Conservation (phyloP, 108 stramenopile species). For the Cyclotella baltica region DNA sequence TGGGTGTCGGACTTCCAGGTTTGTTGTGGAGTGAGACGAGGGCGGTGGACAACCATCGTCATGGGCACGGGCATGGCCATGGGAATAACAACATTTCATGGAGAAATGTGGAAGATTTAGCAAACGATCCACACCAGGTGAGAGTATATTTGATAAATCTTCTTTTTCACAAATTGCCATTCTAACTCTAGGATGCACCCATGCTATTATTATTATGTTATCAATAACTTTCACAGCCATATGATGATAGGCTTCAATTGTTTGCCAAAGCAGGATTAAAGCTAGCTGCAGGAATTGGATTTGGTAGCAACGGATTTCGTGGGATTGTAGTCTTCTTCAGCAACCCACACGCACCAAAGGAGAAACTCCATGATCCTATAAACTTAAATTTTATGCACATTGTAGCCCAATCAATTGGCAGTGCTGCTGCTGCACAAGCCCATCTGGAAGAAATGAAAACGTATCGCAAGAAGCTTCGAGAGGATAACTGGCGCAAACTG, state of each 20-base stretch:
- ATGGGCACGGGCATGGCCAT: too few species aligned
- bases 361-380: conserved; percentile 26
- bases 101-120: conserved; percentile 38
- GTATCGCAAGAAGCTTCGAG: not conserved
- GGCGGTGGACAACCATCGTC: too few species aligned
- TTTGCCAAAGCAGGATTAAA: conserved; percentile 37
- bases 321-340: conserved; percentile 57
- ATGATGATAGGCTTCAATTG: conserved; percentile 24
- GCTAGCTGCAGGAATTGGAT: conserved; percentile 25
- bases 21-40: conserved; percentile 49
- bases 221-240: conserved; percentile 26
- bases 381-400: conserved; percentile 35
- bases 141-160: not conserved
- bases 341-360: conserved; percentile 12
- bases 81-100: too few species aligned
- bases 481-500: conserved; percentile 26
- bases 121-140: conserved; percentile 53
- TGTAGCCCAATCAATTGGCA: conserved; percentile 54
- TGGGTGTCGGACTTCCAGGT: conserved; percentile 57
- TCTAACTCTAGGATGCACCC: too few species aligned
- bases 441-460: conserved; percentile 19
- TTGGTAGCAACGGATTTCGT: conserved; percentile 27
- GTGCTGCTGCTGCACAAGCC: conserved; percentile 27
- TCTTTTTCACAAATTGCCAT: too few species aligned
- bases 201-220: not conserved